A percentile compares a stretch with the other conserved stretches of the same genome.
phyloP scores from a whole-genome alignment of 345 rosid species.

The Moricandia moricandioides region DNA sequence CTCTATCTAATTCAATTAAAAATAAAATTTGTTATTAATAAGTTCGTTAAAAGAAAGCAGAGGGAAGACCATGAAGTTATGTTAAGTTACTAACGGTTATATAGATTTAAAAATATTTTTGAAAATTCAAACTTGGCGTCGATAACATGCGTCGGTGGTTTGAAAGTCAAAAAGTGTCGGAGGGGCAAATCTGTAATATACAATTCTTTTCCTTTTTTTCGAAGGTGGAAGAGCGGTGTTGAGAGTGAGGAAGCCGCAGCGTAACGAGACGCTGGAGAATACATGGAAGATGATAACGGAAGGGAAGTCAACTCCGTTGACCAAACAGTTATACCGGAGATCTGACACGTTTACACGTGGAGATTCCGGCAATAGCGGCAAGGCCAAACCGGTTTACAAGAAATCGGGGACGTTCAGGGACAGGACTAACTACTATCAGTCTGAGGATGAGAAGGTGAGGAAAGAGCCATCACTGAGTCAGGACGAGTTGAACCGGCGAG shows the following conservation, averaged over 20 bases:
- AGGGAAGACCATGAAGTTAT: background rate
- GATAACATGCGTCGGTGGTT: background rate
- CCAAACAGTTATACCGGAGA: slow-evolving; percentile 59
- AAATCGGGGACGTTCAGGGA: slow-evolving; percentile 69
- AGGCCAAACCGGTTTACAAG: slow-evolving; percentile 31
- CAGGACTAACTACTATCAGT: slow-evolving; percentile 48
- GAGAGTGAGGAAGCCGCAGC: slow-evolving; percentile 38
- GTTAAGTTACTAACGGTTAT: slow-evolving; percentile 6
- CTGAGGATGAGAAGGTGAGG: slow-evolving; percentile 25
- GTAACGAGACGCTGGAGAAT: slow-evolving; percentile 69
- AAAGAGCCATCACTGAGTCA: slow-evolving; percentile 69
- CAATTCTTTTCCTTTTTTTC: background rate
- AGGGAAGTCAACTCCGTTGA: slow-evolving; percentile 61
- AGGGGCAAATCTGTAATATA: background rate
- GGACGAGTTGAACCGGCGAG: slow-evolving; percentile 85
- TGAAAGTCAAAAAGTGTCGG: background rate
- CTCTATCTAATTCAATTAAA: too few species aligned
- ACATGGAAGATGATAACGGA: slow-evolving; percentile 85
- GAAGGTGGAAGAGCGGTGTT: slow-evolving; percentile 18
- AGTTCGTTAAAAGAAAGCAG: too few species aligned
- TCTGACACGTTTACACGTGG: slow-evolving; percentile 42
- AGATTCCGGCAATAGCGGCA: background rate
- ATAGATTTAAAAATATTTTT: background rate
- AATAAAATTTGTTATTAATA: too few species aligned
- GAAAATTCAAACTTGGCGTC: slow-evolving; percentile 28